phyloP scores from a whole-genome alignment of 2,329 filamentous ascomycete genomes.

The Aspergillus texensis region DNA sequence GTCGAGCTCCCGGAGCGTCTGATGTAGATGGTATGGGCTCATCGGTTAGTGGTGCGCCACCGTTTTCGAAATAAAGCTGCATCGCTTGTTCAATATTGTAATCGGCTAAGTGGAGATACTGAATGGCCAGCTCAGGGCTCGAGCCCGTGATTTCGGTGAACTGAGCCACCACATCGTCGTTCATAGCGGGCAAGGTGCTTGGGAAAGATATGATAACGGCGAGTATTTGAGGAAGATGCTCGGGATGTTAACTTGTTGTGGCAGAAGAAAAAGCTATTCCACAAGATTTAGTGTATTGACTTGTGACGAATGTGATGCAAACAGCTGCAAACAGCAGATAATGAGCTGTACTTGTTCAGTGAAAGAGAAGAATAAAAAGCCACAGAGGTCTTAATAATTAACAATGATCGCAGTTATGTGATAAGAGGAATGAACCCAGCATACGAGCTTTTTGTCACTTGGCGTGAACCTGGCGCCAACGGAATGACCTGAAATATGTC shows the following conservation, averaged over 20 bases:
- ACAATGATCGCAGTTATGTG: not conserved
- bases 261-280: not conserved
- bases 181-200: conserved; percentile 54
- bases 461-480: not conserved
- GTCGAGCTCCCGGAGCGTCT: conserved; percentile 28
- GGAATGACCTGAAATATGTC: not conserved
- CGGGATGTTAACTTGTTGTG: conserved; percentile 9
- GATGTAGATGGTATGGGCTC: conserved; percentile 42
- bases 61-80: conserved; percentile 86
- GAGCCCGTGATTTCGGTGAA: conserved; percentile 83
- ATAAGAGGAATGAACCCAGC: too few species aligned
- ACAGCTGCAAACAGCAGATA: conserved; percentile 32
- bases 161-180: conserved; percentile 69
- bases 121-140: conserved; percentile 71
- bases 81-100: conserved; percentile 83
- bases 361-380: not conserved
- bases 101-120: conserved; percentile 83
- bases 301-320: conserved; percentile 26
- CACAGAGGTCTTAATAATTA: not conserved
- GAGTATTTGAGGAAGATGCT: not conserved
- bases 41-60: conserved; percentile 64
- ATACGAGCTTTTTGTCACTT: not conserved
- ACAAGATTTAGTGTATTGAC: conserved; percentile 9
- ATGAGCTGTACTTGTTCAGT: conserved; percentile 8
- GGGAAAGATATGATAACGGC: not conserved